phyloP scores from a whole-genome alignment of 108 stramenopile species.

The Cyclostephanos tholiformis region DNA sequence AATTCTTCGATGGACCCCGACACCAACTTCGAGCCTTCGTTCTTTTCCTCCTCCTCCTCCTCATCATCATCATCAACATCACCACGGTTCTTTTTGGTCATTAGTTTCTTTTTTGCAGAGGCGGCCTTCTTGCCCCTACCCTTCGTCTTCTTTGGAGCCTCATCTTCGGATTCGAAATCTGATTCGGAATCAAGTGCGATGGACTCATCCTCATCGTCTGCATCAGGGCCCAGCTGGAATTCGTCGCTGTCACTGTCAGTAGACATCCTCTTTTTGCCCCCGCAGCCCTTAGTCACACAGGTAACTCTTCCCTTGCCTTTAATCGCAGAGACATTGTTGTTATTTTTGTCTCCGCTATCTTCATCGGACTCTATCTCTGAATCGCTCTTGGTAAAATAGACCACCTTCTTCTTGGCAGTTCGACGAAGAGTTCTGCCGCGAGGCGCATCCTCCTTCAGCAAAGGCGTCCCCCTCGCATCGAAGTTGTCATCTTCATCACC shows the following conservation, averaged over 20 bases:
- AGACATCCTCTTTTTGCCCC: conserved; percentile 15
- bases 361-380: conserved; percentile 22
- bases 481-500: background rate
- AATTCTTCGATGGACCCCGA: conserved; percentile 9
- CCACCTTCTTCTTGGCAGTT: conserved; percentile 20
- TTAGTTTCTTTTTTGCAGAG: background rate
- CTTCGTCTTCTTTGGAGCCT: conserved; percentile 7
- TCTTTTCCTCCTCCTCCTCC: background rate
- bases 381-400: conserved; percentile 18
- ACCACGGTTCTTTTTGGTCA: conserved; percentile 1
- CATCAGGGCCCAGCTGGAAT: conserved; percentile 17
- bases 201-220: conserved; percentile 24
- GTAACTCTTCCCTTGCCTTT: background rate
- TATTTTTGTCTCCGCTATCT: conserved; percentile 6
- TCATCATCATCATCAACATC: background rate
- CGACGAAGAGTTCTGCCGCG: background rate
- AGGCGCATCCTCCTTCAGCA: conserved; percentile 4
- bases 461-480: conserved; percentile 2
- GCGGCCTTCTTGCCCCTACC: conserved; percentile 4
- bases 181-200: conserved; percentile 22
- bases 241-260: conserved; percentile 20
- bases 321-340: background rate
- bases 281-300: background rate
- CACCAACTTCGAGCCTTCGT: background rate
- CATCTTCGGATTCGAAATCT: conserved; percentile 6